Evolutionary conservation across 1,284 basidiomycete genomes (phyloP).

Genomic region (Tilletia horrida): DNA sequence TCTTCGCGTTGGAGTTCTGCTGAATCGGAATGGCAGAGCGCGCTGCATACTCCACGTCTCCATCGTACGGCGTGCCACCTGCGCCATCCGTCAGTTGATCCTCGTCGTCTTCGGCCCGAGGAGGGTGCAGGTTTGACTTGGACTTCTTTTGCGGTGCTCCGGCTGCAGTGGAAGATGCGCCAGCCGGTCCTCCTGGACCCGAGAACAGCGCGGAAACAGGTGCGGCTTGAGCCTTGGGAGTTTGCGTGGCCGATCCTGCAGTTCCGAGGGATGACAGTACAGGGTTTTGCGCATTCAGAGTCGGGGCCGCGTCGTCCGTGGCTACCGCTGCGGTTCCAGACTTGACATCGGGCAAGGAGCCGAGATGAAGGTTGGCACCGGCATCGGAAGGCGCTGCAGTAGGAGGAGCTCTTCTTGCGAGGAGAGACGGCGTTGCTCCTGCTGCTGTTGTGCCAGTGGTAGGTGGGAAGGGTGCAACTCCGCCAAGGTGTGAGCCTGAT

Average conservation of each 20-base stretch:
- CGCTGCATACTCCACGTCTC: slow-evolving; percentile 40
- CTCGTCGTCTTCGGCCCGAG: slow-evolving; percentile 11
- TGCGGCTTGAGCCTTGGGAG: not conserved
- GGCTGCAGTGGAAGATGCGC: not conserved
- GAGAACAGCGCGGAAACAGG: no score
- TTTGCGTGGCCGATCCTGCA: slow-evolving; percentile 1
- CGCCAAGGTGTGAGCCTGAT: not conserved
- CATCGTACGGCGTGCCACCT: slow-evolving; percentile 44
- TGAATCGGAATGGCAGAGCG: no score
- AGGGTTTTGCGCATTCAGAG: not conserved
- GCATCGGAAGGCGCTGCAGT: not conserved
- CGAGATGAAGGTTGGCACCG: not conserved
- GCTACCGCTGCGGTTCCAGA: no score
- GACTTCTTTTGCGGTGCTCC: not conserved
- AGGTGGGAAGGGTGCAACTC: not conserved
- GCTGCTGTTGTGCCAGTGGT: no score
- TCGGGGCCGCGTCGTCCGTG: not conserved
- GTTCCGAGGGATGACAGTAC: not conserved
- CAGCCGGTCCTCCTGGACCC: no score
- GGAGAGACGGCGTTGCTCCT: not conserved
- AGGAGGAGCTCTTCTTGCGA: slow-evolving; percentile 2
- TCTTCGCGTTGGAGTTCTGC: no score
- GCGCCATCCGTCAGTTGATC: slow-evolving; percentile 8
- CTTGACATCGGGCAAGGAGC: not conserved
- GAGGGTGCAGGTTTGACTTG: not conserved